A percentile compares a stretch with the other conserved stretches of the same genome.
Conservation (phyloP, 2,329 filamentous ascomycete genomes). For the Ploettnerulaceae sp. region DNA sequence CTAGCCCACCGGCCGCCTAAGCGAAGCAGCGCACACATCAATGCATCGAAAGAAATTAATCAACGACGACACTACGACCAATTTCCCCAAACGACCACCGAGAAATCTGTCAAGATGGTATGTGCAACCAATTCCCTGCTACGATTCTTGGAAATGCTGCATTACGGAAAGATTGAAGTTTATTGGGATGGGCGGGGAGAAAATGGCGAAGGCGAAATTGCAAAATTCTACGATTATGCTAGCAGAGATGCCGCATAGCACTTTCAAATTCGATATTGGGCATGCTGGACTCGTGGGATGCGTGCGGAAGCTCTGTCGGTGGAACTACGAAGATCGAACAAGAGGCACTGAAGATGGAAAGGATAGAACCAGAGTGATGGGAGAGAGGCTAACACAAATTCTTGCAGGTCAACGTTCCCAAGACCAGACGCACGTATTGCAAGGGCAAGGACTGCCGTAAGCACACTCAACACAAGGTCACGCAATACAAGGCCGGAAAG, state of each 20-base stretch:
- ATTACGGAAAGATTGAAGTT: too few species aligned
- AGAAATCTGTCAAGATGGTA: slow-evolving; percentile 28
- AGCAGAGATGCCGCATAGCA: not conserved
- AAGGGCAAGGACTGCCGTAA: slow-evolving; percentile 92
- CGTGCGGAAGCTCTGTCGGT: not conserved
- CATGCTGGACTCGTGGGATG: not conserved
- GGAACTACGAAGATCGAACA: not conserved
- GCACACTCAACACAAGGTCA: slow-evolving; percentile 89
- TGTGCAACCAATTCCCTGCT: slow-evolving; percentile 13
- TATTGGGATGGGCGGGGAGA: not conserved
- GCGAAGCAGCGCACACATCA: slow-evolving; percentile 14
- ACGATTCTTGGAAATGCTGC: not conserved
- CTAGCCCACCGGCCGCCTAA: not conserved
- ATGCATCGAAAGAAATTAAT: slow-evolving; percentile 15
- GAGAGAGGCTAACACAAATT: slow-evolving; percentile 22
- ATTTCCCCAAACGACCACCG: slow-evolving; percentile 19
- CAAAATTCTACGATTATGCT: not conserved
- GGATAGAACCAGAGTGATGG: not conserved
- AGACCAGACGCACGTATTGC: slow-evolving; percentile 96
- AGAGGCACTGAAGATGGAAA: not conserved
- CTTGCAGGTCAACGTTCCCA: slow-evolving; percentile 85
- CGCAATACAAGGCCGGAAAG: slow-evolving; percentile 97
- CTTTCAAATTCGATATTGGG: not conserved
- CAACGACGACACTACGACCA: slow-evolving; percentile 18
- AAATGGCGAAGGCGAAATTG: slow-evolving; percentile 1